Base-by-base conservation (phyloP, 352 stramenopile species). In the Globisporangium heterothallicum region DNA sequence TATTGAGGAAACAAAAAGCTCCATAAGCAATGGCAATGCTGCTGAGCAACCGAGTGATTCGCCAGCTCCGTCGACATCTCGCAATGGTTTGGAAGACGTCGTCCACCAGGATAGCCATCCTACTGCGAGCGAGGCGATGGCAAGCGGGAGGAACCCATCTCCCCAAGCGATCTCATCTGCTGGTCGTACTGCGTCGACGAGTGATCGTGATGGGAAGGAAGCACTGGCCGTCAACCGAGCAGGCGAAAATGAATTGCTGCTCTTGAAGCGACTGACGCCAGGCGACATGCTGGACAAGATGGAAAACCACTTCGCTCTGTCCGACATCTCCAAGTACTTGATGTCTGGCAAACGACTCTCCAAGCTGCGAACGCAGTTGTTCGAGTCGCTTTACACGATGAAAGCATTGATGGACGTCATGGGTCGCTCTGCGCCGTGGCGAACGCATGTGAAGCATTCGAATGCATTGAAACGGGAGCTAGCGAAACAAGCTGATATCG, bases 391-490 rank as follows among this genome's bases (percentile, higher is more conserved):
- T 8, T 22, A 44, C 3, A 46, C 48, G 6, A 86, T 81, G 60
- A 71, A 71, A 30, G 53, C 60, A 36, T 56, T 76, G n/a, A 84
- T 88, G 70, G 74, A 69, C 5, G 58, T 81, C 32, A 59, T 91
- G 19, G 73, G 79, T 5, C 74, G 66, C 32, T 69, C 72, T 24
- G 77, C 66, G 0, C 77, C 65, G 6, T 91, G 79, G 77, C 73
- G 79, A 13, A 65, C 59, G 4, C 79, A 88, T 7, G 62, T 91
- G 0, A 70, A 83, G 40, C 65, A 87, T 32, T 83, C 68, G 0
- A 88, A 91, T 30, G 64, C 57, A 12, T 49, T 91, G 9, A 88
- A 87, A 49, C 47, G 54, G 4, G 77, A 91, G 44, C 61, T 84
- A 27, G 53, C 50, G 0, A 78, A 72, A 42, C 77, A 91, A 53